Conservation (phyloP, 2,329 filamentous ascomycete species). For the Fusarium oligoseptatum region DNA sequence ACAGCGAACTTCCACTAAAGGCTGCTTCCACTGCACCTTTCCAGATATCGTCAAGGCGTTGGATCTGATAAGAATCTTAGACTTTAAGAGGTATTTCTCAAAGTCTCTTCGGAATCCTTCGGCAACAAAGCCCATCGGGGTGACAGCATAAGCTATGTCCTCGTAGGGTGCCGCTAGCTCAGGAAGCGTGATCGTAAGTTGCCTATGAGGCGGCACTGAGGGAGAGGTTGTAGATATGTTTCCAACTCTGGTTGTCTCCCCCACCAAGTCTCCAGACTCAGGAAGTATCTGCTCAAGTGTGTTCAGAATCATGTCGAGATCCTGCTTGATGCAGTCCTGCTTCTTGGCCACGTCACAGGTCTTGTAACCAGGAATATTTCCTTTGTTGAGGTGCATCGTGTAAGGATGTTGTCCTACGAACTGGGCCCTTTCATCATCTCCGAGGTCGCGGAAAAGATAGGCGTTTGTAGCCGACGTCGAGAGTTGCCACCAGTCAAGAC, state of each 20-base stretch:
- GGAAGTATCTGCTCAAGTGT: neutral
- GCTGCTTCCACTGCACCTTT: constrained; percentile 4
- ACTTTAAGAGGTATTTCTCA: neutral
- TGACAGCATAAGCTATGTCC: neutral
- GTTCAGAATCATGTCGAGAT: neutral
- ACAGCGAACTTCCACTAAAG: constrained; percentile 4
- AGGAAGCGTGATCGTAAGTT: neutral
- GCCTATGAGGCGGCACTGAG: neutral
- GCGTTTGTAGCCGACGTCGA: neutral
- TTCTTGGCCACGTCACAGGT: neutral
- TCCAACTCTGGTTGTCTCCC: neutral
- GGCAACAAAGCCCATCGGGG: neutral
- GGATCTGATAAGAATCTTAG: neutral
- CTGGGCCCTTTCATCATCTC: neutral
- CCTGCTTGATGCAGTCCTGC: neutral
- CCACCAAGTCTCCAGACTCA: neutral
- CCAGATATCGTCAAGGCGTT: neutral
- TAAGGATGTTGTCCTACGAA: neutral
- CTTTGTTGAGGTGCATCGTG: neutral
- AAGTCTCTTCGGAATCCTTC: neutral
- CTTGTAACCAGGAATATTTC: neutral
- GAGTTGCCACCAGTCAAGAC: constrained; percentile 12
- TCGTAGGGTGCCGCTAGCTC: neutral
- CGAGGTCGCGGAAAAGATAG: neutral
- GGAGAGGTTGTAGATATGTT: neutral